These are phyloP conservation scores for Brassica juncea DNA, from an alignment of 345 rosid species.

Conservation along the genomic window DNA sequence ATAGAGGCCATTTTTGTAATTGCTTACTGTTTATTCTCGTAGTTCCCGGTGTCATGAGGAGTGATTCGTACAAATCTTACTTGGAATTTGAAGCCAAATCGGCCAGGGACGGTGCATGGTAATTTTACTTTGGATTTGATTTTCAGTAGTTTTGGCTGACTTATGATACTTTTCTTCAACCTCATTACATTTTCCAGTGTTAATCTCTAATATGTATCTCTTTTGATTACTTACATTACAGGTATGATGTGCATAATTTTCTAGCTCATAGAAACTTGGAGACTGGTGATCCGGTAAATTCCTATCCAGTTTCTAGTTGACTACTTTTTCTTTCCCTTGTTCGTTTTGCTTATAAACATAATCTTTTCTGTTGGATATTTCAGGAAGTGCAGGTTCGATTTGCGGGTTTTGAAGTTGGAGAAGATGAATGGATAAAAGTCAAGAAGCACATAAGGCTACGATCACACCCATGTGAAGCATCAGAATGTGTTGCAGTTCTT, in stretches of 20 bases:
- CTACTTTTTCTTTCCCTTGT: conserved; percentile 19
- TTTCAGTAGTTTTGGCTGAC: conserved; percentile 13
- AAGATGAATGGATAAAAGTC: conserved; percentile 96
- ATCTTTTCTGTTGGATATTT: conserved; percentile 35
- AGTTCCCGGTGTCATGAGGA: conserved; percentile 61
- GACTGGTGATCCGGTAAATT: conserved; percentile 68
- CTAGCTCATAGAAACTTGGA: conserved; percentile 74
- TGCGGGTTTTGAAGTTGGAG: conserved; percentile 93
- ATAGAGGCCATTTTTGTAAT: neutral
- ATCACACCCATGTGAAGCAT: conserved; percentile 97
- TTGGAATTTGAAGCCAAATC: conserved; percentile 98
- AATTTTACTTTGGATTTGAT: conserved; percentile 30
- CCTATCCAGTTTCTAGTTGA: neutral
- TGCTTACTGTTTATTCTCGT: conserved; percentile 10
- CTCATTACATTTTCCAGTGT: neutral
- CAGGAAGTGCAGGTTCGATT: conserved; percentile 96
- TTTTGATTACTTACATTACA: conserved; percentile 44
- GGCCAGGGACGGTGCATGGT: conserved; percentile 99
- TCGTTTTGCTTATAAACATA: conserved; percentile 1
- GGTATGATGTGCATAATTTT: conserved; percentile 87
- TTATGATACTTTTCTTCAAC: conserved; percentile 15
- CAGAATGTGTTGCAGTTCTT: conserved; percentile 99
- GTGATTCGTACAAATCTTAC: conserved; percentile 56
- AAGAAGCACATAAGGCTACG: conserved; percentile 83
- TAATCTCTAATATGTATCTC: conserved; percentile 9